phyloP scores from a whole-genome alignment of 202 grass and related monocot species.

The Hordeum pubiflorum region DNA sequence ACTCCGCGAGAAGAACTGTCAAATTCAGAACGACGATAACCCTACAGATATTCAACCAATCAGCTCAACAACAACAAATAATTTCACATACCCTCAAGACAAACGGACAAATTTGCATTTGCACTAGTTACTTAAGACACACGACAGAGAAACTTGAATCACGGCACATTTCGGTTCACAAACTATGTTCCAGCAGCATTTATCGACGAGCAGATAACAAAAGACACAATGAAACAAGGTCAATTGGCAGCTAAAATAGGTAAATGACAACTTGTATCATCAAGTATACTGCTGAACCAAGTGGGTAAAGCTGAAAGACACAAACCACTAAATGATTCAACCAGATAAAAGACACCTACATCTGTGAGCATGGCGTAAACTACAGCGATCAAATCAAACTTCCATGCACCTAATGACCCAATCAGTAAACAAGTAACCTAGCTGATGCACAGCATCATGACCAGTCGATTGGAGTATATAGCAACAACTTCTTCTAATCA shows the following conservation, averaged over 20 bases:
- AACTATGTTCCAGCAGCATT: background rate
- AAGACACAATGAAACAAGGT: background rate
- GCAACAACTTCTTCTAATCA: background rate
- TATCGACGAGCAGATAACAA: background rate
- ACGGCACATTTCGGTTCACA: background rate
- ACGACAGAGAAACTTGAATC: background rate
- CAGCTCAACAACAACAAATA: conserved; percentile 13
- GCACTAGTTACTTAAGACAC: background rate
- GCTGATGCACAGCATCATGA: background rate
- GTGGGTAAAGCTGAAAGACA: background rate
- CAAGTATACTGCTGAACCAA: background rate
- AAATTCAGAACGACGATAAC: conserved; percentile 72
- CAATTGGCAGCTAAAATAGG: background rate
- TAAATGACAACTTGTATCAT: background rate
- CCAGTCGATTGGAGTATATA: background rate
- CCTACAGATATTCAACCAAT: conserved; percentile 44
- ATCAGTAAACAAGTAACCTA: conserved; percentile 8
- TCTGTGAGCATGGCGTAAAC: background rate
- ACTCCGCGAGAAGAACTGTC: conserved; percentile 49
- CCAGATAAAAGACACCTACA: background rate
- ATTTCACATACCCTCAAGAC: background rate
- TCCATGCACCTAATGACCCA: background rate
- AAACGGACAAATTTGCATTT: background rate
- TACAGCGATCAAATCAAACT: background rate
- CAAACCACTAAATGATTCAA: conserved; percentile 5